A percentile compares a stretch with the other conserved stretches of the same genome.
These are phyloP conservation scores for Claviceps spartinae DNA, from an alignment of 2,329 filamentous ascomycete species.

Conservation along the genomic window DNA sequence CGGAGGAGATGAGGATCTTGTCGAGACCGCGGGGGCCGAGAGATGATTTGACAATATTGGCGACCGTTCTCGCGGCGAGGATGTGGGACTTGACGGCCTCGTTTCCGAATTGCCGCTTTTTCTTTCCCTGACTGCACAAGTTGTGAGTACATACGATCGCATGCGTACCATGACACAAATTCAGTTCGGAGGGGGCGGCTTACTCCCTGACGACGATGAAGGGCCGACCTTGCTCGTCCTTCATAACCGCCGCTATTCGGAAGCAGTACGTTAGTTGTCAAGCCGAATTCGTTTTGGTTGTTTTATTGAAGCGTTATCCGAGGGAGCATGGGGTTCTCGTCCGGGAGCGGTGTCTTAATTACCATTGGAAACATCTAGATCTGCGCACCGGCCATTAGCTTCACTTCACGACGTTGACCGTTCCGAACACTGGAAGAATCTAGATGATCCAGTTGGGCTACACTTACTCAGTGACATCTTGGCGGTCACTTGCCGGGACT, in stretches of 20 bases:
- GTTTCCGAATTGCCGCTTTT: slow-evolving; percentile 91
- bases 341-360: not conserved
- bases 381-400: slow-evolving; percentile 29
- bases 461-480: slow-evolving; percentile 28
- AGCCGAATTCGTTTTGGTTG: not conserved
- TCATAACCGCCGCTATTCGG: slow-evolving; percentile 56
- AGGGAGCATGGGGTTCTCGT: no score
- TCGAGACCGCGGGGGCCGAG: slow-evolving; percentile 90
- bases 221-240: slow-evolving; percentile 92
- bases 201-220: slow-evolving; percentile 98
- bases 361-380: slow-evolving; percentile 78
- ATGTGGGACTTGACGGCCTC: slow-evolving; percentile 98
- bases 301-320: not conserved
- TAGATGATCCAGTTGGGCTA: slow-evolving; percentile 2
- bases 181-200: slow-evolving; percentile 21
- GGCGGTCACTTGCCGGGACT: slow-evolving; percentile 14
- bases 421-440: not conserved
- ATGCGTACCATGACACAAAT: no score
- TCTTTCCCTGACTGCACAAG: slow-evolving; percentile 69
- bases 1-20: slow-evolving; percentile 97
- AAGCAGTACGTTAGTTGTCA: slow-evolving; percentile 8
- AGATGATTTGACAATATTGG: slow-evolving; percentile 95
- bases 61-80: slow-evolving; percentile 86
- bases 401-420: slow-evolving; percentile 19
- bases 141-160: slow-evolving; percentile 10